Evolutionary conservation across 2,329 filamentous ascomycete species (phyloP).

Genomic region (Dothistroma septosporum): DNA sequence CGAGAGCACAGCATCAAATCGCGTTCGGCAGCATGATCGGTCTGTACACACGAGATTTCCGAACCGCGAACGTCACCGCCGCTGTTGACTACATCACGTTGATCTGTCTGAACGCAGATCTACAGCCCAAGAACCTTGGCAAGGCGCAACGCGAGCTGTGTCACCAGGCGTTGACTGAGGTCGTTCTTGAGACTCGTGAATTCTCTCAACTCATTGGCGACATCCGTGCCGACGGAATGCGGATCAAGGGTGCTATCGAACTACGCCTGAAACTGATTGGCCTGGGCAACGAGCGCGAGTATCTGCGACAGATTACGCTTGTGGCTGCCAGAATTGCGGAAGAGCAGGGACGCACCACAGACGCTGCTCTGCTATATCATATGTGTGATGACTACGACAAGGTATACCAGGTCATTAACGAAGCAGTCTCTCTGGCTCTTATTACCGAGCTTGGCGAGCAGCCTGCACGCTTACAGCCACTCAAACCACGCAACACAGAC

Average conservation of each 20-base stretch:
- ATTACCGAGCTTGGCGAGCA: conserved; percentile 81
- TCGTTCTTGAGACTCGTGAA: conserved; percentile 93
- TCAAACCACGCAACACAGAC: conserved; percentile 63
- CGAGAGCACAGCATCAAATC: conserved; percentile 70
- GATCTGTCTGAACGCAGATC: conserved; percentile 86
- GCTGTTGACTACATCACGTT: conserved; percentile 90
- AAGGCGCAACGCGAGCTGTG: conserved; percentile 76
- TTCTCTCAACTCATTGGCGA: conserved; percentile 93
- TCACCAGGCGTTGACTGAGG: conserved; percentile 86
- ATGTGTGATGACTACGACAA: conserved; percentile 92
- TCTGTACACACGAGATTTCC: conserved; percentile 94
- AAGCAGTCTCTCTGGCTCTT: conserved; percentile 83
- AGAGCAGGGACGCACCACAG: conserved; percentile 86
- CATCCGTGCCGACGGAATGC: conserved; percentile 77
- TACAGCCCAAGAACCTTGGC: conserved; percentile 64
- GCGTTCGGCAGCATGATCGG: conserved; percentile 93
- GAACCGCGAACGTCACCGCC: conserved; percentile 79
- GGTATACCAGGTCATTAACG: conserved; percentile 85
- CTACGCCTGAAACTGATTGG: conserved; percentile 77
- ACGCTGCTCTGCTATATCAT: conserved; percentile 92
- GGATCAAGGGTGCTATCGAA: conserved; percentile 83
- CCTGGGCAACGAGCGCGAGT: conserved; percentile 72
- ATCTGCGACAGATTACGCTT: conserved; percentile 85
- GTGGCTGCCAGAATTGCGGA: conserved; percentile 91
- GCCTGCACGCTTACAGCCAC: conserved; percentile 69